Evolutionary conservation across 441 rosid genomes (phyloP), one percentile per base, ranked within the genome.

Genomic region (Mallotus repandus): DNA sequence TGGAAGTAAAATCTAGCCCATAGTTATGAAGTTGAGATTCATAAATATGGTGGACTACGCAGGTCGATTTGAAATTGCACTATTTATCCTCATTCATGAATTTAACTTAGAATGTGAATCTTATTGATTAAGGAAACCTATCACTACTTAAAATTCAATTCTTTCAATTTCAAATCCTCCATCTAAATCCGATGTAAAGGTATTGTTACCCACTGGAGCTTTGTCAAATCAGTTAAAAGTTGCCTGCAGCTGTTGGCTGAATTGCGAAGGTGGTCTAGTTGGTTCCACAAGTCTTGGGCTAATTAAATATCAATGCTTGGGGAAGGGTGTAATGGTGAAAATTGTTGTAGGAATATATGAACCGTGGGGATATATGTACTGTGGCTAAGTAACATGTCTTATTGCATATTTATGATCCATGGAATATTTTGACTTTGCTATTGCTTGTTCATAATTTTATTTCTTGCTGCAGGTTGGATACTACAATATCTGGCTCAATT

Each of bases 401-500:
- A 15, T 70, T 69, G 61, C 49, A 62, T 4, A 21, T 62, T 75
- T 25, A 71, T 56, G 73, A 38, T 71, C 29, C 41, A 32, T 56
- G 3, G 45, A 69, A 74, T 74, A 52, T 78, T 70, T 19, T 29
- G 71, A 66, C 59, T 25, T n/a, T 53, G 58, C 66, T 71, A 63
- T 79, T 65, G 75, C 73, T 81, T 45, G 73, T 79, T 68, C 54
- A 60, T 67, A 58, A 60, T 43, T 78, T 64, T 71, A 49, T 69
- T 69, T 72, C 67, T 75, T 68, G 63, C 61, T 67, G 75, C 85
- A 97, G 99, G 99, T 85, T 93, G 93, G 99, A 97, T 74, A 87
- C 95, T 50, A 97, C 99, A 76, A 94, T 97, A 83, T 90, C 99
- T 71, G 99, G 99, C 69, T 89, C 98, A 68, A 78, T 88, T 69